Conservation (phyloP, 2,329 filamentous ascomycete species). For the Ascocoryne sarcoides region DNA sequence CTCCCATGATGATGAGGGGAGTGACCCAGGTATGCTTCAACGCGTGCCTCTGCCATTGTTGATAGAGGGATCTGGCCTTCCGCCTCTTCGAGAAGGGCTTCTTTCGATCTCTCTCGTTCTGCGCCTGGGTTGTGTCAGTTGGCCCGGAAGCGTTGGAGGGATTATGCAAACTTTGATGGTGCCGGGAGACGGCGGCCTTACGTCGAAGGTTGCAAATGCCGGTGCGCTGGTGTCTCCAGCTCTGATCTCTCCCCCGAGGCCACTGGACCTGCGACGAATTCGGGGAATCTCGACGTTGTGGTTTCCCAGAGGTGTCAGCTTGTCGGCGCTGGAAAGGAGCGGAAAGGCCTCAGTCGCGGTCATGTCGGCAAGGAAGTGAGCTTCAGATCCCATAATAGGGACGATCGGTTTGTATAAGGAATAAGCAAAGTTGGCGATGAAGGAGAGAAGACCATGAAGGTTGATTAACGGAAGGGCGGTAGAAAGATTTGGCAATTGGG, state of each 20-base stretch:
- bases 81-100: constrained; percentile 28
- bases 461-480: too few relatives aligned
- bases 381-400: not conserved
- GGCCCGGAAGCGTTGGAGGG: constrained; percentile 1
- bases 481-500: too few relatives aligned
- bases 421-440: too few relatives aligned
- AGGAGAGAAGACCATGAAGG: too few relatives aligned
- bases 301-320: constrained; percentile 16
- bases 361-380: constrained; percentile 4
- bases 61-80: constrained; percentile 32
- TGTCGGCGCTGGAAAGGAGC: constrained; percentile 18
- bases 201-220: constrained; percentile 38
- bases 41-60: constrained; percentile 36
- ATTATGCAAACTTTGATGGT: constrained; percentile 13
- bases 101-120: constrained; percentile 25
- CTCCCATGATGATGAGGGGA: constrained; percentile 58
- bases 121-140: constrained; percentile 17
- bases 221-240: constrained; percentile 40
- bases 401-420: not conserved
- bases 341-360: constrained; percentile 23
- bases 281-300: constrained; percentile 19
- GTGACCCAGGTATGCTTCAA: constrained; percentile 53
- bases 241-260: constrained; percentile 41
- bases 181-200: constrained; percentile 19
- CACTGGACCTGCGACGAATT: constrained; percentile 37